Evolutionary conservation across 495 filamentous ascomycete genomes (phyloP), one percentile per base, ranked within the genome.

Genomic region (Penicillium paradoxum): DNA sequence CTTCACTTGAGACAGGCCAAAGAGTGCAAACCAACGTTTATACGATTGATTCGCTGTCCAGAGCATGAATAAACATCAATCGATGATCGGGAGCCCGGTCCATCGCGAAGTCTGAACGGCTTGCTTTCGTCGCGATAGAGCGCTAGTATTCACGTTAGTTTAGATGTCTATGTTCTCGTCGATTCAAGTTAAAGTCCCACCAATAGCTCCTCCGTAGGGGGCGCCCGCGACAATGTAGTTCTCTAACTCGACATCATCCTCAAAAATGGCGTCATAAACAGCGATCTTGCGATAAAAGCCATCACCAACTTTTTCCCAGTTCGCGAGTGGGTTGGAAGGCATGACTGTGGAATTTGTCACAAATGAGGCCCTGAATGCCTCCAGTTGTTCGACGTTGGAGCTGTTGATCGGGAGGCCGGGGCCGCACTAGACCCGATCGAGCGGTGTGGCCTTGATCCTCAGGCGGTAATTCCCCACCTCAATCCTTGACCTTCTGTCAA

Each of bases 21-120:
- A 11, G 22, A 14, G 33, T 39, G 21, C 18, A n/a, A 53, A 58
- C 77, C 54, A 64, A 87, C 84, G 64, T 81, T 80, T 53, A 90
- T 83, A 54, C 77, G 77, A 57, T 83, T 78, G 36, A 97, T 87
- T 33, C 88, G 79, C 69, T 88, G 91, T 25, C 95, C 93, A 4
- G 93, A 85, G 64, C 81, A 91, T 66, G 90, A 96, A 73, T 97
- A 96, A 54, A 98, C 82, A 66, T 97, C 91, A 67, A 98, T 93
- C 58, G 83, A 87, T 14, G 89, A 83, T 68, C 91, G 95, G 17
- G 83, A 73, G 6, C 82, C 75, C 63, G 87, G 83, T 2, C 82
- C 71, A 46, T 87, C 86, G 45, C 87, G 81, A 58, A 87, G 88
- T 15, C 87, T 76, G 44, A 87, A 79, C n/a, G 95, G 73, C 64